Conservation (phyloP, 2,329 filamentous ascomycete genomes). For the Ploettnerulaceae sp. region DNA sequence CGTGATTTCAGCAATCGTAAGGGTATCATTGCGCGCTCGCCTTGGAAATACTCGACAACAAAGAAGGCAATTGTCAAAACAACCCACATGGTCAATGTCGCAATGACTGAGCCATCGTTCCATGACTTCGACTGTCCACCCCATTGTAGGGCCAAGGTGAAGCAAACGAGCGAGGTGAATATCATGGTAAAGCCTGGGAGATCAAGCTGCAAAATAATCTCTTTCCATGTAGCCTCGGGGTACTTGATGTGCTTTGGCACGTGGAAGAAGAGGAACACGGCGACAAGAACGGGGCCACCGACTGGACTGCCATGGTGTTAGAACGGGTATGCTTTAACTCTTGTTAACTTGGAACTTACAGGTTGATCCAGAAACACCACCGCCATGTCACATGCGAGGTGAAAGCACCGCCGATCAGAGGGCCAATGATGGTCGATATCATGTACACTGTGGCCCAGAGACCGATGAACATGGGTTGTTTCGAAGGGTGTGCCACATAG, state of each 20-base stretch:
- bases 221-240: conserved; percentile 32
- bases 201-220: conserved; percentile 44
- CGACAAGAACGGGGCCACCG: conserved; percentile 29
- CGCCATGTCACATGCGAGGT: conserved; percentile 34
- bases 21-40: conserved; percentile 44
- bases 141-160: conserved; percentile 42
- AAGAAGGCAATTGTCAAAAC: conserved; percentile 32
- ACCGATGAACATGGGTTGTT: conserved; percentile 31
- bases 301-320: conserved; percentile 30
- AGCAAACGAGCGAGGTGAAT: conserved; percentile 38
- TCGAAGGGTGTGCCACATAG: conserved; percentile 28
- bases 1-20: conserved; percentile 21
- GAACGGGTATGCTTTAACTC: neutral
- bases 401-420: conserved; percentile 33
- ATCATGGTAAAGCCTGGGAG: conserved; percentile 39
- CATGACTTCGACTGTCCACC: conserved; percentile 40
- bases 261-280: conserved; percentile 38
- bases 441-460: conserved; percentile 21
- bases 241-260: conserved; percentile 36
- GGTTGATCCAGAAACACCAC: conserved; percentile 36
- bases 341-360: conserved; percentile 18
- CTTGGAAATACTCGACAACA: conserved; percentile 36
- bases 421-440: conserved; percentile 24
- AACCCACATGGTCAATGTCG: conserved; percentile 36
- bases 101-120: conserved; percentile 38